These are phyloP conservation scores for Fusarium siculi DNA, from an alignment of 2,329 filamentous ascomycete genomes.

Conservation along the genomic window DNA sequence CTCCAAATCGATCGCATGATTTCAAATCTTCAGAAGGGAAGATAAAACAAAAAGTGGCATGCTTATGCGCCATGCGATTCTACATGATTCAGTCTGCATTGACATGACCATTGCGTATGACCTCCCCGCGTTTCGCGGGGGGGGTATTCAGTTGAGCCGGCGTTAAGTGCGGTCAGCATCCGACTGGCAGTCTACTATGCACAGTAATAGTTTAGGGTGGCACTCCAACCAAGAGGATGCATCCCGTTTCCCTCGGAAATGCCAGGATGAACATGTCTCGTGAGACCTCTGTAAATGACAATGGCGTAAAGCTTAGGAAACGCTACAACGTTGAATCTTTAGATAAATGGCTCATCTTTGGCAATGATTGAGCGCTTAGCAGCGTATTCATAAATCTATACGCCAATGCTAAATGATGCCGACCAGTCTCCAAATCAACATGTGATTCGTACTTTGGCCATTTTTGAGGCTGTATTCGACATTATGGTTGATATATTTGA, in stretches of 20 bases:
- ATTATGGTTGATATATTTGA: neutral
- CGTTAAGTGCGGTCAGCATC: constrained; percentile 13
- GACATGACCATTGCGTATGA: constrained; percentile 24
- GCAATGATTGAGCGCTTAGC: neutral
- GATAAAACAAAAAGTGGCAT: neutral
- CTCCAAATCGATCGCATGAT: constrained; percentile 19
- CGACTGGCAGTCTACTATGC: neutral
- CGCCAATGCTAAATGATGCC: neutral
- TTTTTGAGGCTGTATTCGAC: neutral
- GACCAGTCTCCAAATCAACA: neutral
- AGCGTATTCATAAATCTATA: neutral
- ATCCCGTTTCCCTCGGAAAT: constrained; percentile 15
- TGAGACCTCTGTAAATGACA: neutral
- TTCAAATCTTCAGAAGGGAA: neutral
- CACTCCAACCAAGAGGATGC: neutral
- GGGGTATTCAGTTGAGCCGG: neutral
- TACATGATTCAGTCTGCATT: constrained; percentile 12
- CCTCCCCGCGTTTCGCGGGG: constrained; percentile 22
- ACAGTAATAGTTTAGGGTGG: constrained; percentile 1
- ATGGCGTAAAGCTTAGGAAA: neutral
- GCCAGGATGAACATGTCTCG: constrained; percentile 11
- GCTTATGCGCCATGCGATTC: neutral
- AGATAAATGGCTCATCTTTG: neutral
- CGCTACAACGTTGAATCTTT: neutral
- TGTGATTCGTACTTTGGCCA: neutral